A percentile compares a stretch with the other conserved stretches of the same genome.
These are phyloP conservation scores for Erodium chrysanthum DNA, from an alignment of 441 rosid genomes.

Conservation along the genomic window DNA sequence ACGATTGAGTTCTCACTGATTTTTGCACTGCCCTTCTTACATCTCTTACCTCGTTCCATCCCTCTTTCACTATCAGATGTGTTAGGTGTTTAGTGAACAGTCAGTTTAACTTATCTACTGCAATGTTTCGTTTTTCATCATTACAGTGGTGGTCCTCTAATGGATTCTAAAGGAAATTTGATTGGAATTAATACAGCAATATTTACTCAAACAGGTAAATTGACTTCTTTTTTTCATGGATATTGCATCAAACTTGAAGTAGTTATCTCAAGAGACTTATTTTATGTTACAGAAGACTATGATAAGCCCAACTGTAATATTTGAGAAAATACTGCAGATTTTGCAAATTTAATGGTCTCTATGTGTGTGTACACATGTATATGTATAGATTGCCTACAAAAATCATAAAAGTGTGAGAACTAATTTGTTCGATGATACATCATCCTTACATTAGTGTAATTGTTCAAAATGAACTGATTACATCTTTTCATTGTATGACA, in stretches of 20 bases:
- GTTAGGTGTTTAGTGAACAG: no score
- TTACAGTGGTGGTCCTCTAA: conserved; percentile 83
- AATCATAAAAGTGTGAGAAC: not conserved
- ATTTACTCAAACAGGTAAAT: conserved; percentile 72
- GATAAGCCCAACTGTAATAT: not conserved
- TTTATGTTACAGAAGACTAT: not conserved
- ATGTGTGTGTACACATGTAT: not conserved
- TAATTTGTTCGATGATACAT: not conserved
- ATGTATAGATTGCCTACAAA: not conserved
- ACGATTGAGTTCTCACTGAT: no score
- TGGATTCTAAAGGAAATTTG: conserved; percentile 80
- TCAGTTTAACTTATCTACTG: no score
- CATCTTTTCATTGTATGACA: conserved; percentile 22
- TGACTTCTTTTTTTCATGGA: not conserved
- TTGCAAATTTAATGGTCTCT: not conserved
- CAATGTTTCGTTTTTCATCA: conserved; percentile 9
- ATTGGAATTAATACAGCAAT: conserved; percentile 92
- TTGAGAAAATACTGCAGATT: not conserved
- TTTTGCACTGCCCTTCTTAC: not conserved
- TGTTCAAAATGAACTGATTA: not conserved
- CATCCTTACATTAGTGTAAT: not conserved
- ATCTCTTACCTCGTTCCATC: no score
- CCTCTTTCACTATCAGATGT: no score
- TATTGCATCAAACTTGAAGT: not conserved
- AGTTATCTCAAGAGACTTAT: not conserved